A percentile compares a stretch with the other conserved stretches of the same genome.
Evolutionary conservation across 1,284 basidiomycete genomes (phyloP).

Genomic region (Trichosporon asahii): DNA sequence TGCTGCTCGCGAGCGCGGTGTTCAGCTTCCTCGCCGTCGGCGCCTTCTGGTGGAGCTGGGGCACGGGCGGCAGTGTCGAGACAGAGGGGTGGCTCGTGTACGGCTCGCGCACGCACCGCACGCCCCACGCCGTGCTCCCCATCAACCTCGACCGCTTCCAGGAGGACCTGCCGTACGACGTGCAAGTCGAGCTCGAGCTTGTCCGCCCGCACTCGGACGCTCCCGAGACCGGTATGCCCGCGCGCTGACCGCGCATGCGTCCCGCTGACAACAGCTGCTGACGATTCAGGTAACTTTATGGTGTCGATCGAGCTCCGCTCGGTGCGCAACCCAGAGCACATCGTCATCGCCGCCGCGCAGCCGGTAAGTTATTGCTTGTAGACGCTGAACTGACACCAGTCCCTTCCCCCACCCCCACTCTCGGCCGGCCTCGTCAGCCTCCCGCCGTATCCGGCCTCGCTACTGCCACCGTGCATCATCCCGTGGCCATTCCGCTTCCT

Average conservation of each 20-base stretch:
- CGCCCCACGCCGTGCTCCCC: constrained; percentile 44
- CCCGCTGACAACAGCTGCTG: not conserved
- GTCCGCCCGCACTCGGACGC: constrained; percentile 37
- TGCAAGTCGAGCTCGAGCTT: constrained; percentile 51
- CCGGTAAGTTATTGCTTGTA: constrained; percentile 33
- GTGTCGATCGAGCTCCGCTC: constrained; percentile 46
- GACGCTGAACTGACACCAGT: constrained; percentile 25
- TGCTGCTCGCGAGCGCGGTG: constrained; percentile 38
- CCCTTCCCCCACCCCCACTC: constrained; percentile 43
- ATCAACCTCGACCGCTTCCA: constrained; percentile 40
- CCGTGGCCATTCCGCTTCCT: constrained; percentile 46
- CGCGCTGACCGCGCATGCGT: not conserved
- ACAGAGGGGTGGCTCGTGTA: constrained; percentile 51
- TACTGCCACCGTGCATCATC: constrained; percentile 44
- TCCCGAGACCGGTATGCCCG: constrained; percentile 40
- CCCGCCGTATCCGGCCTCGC: constrained; percentile 29
- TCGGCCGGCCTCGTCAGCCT: constrained; percentile 27
- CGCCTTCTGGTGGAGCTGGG: constrained; percentile 51
- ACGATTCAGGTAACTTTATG: constrained; percentile 50
- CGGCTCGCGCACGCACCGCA: constrained; percentile 32
- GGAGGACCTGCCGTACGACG: constrained; percentile 50
- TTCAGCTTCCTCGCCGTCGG: constrained; percentile 47
- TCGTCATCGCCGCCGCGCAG: constrained; percentile 40
- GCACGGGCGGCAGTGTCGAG: constrained; percentile 45
- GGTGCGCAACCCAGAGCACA: constrained; percentile 26